Evolutionary conservation across 352 stramenopile genomes (phyloP).

Genomic region (Elongisporangium senticosum): DNA sequence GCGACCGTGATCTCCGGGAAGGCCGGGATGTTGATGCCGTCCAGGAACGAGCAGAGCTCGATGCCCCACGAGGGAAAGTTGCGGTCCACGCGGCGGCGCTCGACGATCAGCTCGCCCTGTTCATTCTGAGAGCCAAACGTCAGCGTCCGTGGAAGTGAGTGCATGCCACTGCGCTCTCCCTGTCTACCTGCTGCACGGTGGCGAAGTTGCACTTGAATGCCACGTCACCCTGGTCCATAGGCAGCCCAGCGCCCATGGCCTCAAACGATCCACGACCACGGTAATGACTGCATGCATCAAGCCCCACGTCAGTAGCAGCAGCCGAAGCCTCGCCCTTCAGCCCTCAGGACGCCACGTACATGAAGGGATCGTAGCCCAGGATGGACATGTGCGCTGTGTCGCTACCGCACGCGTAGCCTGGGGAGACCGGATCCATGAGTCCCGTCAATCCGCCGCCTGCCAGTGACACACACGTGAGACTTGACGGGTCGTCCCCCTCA

Average conservation of each 20-base stretch:
- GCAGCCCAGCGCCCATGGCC: slow-evolving; percentile 78
- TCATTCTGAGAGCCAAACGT: slow-evolving; percentile 27
- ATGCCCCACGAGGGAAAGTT: slow-evolving; percentile 82
- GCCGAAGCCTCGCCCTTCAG: background rate
- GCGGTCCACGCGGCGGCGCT: slow-evolving; percentile 71
- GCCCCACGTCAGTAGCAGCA: slow-evolving; percentile 1
- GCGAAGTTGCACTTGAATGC: slow-evolving; percentile 90
- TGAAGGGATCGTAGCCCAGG: slow-evolving; percentile 79
- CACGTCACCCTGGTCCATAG: slow-evolving; percentile 81
- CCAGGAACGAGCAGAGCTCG: slow-evolving; percentile 73
- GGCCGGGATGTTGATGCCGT: slow-evolving; percentile 47
- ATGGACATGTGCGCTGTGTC: slow-evolving; percentile 90
- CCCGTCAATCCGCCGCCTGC: slow-evolving; percentile 70
- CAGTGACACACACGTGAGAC: background rate
- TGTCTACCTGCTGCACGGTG: slow-evolving; percentile 42
- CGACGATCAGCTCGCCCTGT: slow-evolving; percentile 55
- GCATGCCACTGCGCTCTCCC: background rate
- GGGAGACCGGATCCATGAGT: slow-evolving; percentile 80
- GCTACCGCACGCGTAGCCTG: slow-evolving; percentile 78
- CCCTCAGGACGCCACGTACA: slow-evolving; percentile 26
- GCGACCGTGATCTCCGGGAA: slow-evolving; percentile 65
- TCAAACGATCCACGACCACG: slow-evolving; percentile 83
- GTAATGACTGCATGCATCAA: slow-evolving; percentile 49
- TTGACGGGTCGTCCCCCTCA: background rate
- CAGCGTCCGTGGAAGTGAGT: background rate